These are phyloP conservation scores for Lachnellula occidentalis DNA, from an alignment of 2,329 filamentous ascomycete genomes.

Conservation along the genomic window DNA sequence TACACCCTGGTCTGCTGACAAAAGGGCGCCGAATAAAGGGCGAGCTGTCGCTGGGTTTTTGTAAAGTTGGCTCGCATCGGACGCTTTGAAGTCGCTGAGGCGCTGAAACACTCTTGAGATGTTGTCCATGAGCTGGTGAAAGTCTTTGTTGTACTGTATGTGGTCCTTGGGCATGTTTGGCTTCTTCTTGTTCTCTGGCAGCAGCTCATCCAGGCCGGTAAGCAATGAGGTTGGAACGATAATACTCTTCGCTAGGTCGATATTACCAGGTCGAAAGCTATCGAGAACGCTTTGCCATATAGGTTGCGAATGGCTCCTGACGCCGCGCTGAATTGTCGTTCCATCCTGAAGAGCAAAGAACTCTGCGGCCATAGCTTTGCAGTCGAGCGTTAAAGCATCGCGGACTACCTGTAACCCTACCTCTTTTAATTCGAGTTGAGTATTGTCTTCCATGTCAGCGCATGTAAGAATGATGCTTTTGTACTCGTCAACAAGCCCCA, in stretches of 20 bases:
- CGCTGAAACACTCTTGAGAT: slow-evolving; percentile 72
- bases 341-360: slow-evolving; percentile 59
- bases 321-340: slow-evolving; percentile 57
- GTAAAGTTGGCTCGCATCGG: slow-evolving; percentile 66
- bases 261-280: slow-evolving; percentile 58
- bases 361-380: slow-evolving; percentile 63
- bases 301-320: slow-evolving; percentile 64
- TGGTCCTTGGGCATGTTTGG: slow-evolving; percentile 48
- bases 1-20: slow-evolving; percentile 74
- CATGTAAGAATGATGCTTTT: slow-evolving; percentile 53
- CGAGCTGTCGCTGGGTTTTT: slow-evolving; percentile 62
- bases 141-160: slow-evolving; percentile 71
- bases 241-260: slow-evolving; percentile 70
- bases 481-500: slow-evolving; percentile 60
- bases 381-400: slow-evolving; percentile 63
- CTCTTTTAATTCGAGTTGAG: slow-evolving; percentile 46
- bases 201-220: slow-evolving; percentile 69
- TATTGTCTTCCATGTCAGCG: slow-evolving; percentile 42
- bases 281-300: slow-evolving; percentile 75
- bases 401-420: slow-evolving; percentile 60
- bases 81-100: slow-evolving; percentile 67
- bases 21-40: slow-evolving; percentile 70
- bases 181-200: slow-evolving; percentile 25
- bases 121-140: slow-evolving; percentile 54
- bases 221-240: slow-evolving; percentile 55